Evolutionary conservation across 1,284 basidiomycete species (phyloP).

Genomic region (Ceratobasidium sp.): DNA sequence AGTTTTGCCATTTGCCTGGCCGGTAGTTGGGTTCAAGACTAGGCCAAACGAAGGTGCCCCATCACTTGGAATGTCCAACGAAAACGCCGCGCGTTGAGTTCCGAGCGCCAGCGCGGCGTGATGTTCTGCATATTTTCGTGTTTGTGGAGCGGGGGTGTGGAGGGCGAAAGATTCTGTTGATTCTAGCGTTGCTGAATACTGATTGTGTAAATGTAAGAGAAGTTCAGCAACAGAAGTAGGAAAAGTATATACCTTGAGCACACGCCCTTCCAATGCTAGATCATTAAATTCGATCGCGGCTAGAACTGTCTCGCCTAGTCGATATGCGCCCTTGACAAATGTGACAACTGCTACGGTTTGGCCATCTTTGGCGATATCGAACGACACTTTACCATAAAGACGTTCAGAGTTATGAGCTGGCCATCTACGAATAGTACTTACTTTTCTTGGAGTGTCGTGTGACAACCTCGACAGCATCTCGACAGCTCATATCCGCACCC

Average conservation of each 20-base stretch:
- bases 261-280: slow-evolving; percentile 60
- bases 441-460: slow-evolving; percentile 88
- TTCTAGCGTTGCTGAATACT: slow-evolving; percentile 86
- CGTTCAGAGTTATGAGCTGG: background rate
- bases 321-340: slow-evolving; percentile 85
- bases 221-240: slow-evolving; percentile 7
- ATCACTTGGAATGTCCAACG: slow-evolving; percentile 88
- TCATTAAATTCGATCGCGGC: slow-evolving; percentile 89
- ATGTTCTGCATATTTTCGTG: slow-evolving; percentile 80
- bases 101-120: slow-evolving; percentile 75
- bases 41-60: slow-evolving; percentile 79
- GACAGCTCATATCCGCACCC: slow-evolving; percentile 70
- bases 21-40: slow-evolving; percentile 44
- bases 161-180: slow-evolving; percentile 81
- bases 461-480: slow-evolving; percentile 89
- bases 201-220: background rate
- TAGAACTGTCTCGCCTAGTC: slow-evolving; percentile 87
- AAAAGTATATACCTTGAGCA: slow-evolving; percentile 68
- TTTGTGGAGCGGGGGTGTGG: slow-evolving; percentile 53
- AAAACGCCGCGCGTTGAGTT: slow-evolving; percentile 77
- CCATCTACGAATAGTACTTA: slow-evolving; percentile 49
- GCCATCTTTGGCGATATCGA: slow-evolving; percentile 91
- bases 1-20: slow-evolving; percentile 51
- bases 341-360: slow-evolving; percentile 88
- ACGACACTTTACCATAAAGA: slow-evolving; percentile 67